Evolutionary conservation across 78 protist genomes (phyloP), one percentile per base, ranked within the genome.

Genomic region (Dictyostelium brefeldianum): DNA sequence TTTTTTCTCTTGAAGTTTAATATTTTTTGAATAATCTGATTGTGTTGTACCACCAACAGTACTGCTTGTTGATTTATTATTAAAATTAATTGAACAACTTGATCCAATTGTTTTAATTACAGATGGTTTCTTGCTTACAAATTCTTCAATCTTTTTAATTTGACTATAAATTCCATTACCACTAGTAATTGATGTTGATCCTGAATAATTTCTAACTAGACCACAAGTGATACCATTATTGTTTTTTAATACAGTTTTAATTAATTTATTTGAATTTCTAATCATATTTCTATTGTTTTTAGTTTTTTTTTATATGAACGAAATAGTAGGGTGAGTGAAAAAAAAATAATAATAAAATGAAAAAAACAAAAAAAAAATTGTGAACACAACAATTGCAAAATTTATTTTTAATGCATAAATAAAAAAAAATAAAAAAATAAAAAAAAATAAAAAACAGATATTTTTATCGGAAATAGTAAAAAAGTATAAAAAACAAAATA

Each of bases 1-100:
- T 50, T 87, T 87, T 25, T 87, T 78, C 14, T 87, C 93, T n/a
- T 22, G 4, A 15, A 87, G 10, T 31, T 77, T 74, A 4, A 87
- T 47, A 77, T 10, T 64, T 78, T 77, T 87, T 74, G 50, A n/a
- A 46, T 80, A 80, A 9, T 78, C 47, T 17, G 46, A 25, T 6
- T 36, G 25, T 5, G 57, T 0, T 14, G 78, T 71, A 14, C 27
- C 48, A 4, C 9, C n/a, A 5, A 64, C 29, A 0, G 79, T 71
- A 41, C 51, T 43, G 1, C 36, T 11, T 3, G 43, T 0, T 9
- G 11, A 14, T 48, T 22, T 22, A 22, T 53, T 48, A 48, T 67
- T 67, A 18, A 67, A 67, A 56, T 48, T 78, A 11, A 54, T n/a
- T 3, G 18, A 11, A 10, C 47, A n/a, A 6, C 10, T 5, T 56